phyloP scores from a whole-genome alignment of 345 rosid species.

The Syzygium aqueum region DNA sequence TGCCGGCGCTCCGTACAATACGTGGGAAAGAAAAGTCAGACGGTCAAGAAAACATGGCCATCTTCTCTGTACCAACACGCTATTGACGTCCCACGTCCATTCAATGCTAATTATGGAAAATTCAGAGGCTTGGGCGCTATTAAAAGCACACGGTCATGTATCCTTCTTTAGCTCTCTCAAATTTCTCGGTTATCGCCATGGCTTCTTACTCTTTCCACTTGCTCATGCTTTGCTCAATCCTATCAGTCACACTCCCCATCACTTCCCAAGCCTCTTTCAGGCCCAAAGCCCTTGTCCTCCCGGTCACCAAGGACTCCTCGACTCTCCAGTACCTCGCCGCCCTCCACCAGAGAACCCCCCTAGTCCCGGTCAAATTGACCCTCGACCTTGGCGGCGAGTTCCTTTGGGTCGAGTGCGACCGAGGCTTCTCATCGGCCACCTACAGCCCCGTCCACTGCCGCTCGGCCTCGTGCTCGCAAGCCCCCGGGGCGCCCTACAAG shows the following conservation, averaged over 20 bases:
- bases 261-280: slow-evolving; percentile 12
- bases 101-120: too few species aligned
- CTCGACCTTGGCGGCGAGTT: slow-evolving; percentile 33
- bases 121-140: too few species aligned
- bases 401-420: slow-evolving; percentile 37
- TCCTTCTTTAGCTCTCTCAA: too few species aligned
- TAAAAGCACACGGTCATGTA: too few species aligned
- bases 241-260: neutral
- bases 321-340: slow-evolving; percentile 26
- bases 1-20: too few species aligned
- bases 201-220: neutral
- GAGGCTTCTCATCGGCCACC: slow-evolving; percentile 28
- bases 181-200: neutral
- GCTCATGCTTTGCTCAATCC: neutral
- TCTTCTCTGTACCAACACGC: too few species aligned
- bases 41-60: too few species aligned
- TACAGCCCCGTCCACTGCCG: slow-evolving; percentile 17
- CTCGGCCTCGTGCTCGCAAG: slow-evolving; percentile 20
- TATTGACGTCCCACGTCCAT: too few species aligned
- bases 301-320: slow-evolving; percentile 23
- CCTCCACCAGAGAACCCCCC: slow-evolving; percentile 29
- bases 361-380: slow-evolving; percentile 10
- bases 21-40: too few species aligned
- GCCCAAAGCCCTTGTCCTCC: slow-evolving; percentile 27
- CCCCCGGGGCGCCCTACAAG: neutral